phyloP scores from a whole-genome alignment of 2,329 filamentous ascomycete species.

The Epichloe brachyelytri region DNA sequence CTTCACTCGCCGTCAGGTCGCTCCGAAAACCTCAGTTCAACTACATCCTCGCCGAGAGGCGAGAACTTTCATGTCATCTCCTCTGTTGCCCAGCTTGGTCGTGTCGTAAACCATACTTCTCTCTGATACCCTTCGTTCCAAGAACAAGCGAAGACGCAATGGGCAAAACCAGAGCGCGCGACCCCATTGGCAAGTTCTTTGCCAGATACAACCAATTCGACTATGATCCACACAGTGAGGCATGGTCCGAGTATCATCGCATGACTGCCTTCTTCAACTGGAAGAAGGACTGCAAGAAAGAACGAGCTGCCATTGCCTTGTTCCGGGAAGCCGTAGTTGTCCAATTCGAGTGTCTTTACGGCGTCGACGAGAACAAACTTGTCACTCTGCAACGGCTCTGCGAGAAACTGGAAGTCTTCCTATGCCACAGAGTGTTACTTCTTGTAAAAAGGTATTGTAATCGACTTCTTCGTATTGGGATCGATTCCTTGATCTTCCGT shows the following conservation, averaged over 20 bases:
- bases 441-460: neutral
- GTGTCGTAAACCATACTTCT: neutral
- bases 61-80: no score
- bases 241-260: slow-evolving; percentile 1
- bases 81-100: no score
- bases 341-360: neutral
- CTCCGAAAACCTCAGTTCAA: no score
- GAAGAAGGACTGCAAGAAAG: neutral
- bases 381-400: neutral
- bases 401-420: neutral
- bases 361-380: neutral
- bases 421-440: neutral
- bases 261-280: neutral
- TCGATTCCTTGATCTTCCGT: neutral
- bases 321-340: neutral
- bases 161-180: neutral
- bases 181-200: neutral
- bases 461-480: no score
- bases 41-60: no score
- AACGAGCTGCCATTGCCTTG: neutral
- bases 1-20: no score
- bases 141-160: neutral
- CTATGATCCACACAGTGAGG: neutral
- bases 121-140: neutral
- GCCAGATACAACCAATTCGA: neutral